Percentiles rank a stretch among this genome's conserved stretches.
Evolutionary conservation across 192 early-diverging fungal genomes (phyloP).

Genomic region (Chytriomyces sp.): DNA sequence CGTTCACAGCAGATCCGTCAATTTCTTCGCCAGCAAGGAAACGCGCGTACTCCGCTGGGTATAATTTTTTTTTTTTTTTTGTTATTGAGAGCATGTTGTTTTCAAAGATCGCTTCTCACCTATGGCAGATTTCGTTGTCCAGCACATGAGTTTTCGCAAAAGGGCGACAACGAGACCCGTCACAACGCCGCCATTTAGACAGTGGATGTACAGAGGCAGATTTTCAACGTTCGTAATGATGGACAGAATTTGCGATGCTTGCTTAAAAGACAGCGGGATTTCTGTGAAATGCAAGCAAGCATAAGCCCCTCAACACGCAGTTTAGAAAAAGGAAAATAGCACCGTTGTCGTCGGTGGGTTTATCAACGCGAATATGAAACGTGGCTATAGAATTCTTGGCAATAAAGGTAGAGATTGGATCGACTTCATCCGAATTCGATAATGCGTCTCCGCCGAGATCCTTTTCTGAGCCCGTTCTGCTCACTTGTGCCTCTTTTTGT

Average conservation of each 20-base stretch:
- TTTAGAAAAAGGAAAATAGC: neutral
- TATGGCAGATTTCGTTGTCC: conserved; percentile 68
- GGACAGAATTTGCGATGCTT: conserved; percentile 63
- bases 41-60: conserved; percentile 40
- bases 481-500: neutral
- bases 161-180: conserved; percentile 85
- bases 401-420: conserved; percentile 19
- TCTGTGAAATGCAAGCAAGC: conserved; percentile 42
- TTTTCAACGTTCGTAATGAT: conserved; percentile 76
- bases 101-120: conserved; percentile 7
- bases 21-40: conserved; percentile 52
- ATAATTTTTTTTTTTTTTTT: conserved; percentile 10
- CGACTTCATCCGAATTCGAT: neutral
- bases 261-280: conserved; percentile 78
- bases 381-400: conserved; percentile 63
- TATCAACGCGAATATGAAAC: conserved; percentile 75
- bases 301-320: no score
- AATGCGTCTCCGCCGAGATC: neutral
- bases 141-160: conserved; percentile 88
- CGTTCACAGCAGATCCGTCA: conserved; percentile 70
- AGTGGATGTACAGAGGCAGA: conserved; percentile 87
- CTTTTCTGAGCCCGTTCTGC: neutral
- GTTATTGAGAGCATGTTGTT: neutral
- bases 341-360: conserved; percentile 74
- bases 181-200: conserved; percentile 85